Conservation (phyloP, 2,329 filamentous ascomycete genomes). For the Cladophialophora bantiana region DNA sequence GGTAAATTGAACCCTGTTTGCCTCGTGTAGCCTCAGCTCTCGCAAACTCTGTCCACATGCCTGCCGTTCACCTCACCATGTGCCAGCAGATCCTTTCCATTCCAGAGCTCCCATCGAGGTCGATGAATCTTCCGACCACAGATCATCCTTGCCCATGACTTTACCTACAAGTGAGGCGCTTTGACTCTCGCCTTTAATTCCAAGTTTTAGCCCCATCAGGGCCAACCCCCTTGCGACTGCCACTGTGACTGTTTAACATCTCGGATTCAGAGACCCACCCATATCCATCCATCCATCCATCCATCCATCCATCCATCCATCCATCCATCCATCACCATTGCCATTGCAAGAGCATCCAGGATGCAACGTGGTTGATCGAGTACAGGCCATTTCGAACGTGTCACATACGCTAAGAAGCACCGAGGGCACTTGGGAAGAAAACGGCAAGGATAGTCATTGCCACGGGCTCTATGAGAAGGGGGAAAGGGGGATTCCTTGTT, state of each 20-base stretch:
- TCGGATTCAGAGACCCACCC: not conserved
- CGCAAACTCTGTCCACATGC: too few species aligned
- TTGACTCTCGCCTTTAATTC: not conserved
- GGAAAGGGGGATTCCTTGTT: not conserved
- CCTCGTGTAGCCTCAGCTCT: not conserved
- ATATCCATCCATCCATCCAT: too few species aligned
- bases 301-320: not conserved
- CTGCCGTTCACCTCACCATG: too few species aligned
- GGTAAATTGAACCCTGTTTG: not conserved
- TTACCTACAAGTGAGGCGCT: not conserved
- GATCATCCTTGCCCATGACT: not conserved
- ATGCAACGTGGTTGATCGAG: not conserved
- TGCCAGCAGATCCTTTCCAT: not conserved
- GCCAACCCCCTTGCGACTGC: not conserved
- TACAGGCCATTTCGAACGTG: not conserved
- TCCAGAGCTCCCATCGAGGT: not conserved
- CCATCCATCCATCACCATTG: not conserved
- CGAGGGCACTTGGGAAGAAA: not conserved
- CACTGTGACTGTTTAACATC: constrained; percentile 2
- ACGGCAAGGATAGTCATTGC: not conserved
- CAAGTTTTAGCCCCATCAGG: not conserved
- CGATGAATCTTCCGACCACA: not conserved
- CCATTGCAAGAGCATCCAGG: not conserved
- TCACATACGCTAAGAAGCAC: constrained; percentile 1
- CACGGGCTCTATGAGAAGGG: too few species aligned